A percentile compares a stretch with the other conserved stretches of the same genome.
Conservation (phyloP, 768 basidiomycete genomes). For the Boletus rubroflammeus region DNA sequence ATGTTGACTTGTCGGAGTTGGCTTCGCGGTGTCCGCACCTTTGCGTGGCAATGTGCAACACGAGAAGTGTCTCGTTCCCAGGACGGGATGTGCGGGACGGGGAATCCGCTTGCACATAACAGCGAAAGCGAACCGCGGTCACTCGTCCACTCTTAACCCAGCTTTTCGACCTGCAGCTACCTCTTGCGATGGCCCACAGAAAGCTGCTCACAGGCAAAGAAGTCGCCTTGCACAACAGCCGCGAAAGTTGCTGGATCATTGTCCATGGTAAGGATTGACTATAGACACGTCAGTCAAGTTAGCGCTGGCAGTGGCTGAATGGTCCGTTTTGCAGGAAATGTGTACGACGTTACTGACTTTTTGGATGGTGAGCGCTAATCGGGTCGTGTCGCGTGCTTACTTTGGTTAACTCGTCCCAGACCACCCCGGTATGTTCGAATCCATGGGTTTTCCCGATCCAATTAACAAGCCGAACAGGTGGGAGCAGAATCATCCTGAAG, state of each 20-base stretch:
- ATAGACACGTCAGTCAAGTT: too few relatives aligned
- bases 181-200: conserved; percentile 11
- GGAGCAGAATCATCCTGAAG: conserved; percentile 80
- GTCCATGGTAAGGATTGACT: too few relatives aligned
- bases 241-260: conserved; percentile 78
- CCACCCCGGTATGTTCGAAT: conserved; percentile 53
- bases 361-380: conserved; percentile 50
- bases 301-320: conserved; percentile 4
- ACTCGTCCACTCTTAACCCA: neutral
- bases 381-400: neutral
- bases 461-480: conserved; percentile 43
- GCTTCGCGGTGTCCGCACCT: neutral
- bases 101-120: neutral
- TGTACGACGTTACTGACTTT: conserved; percentile 79
- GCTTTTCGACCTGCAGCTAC: neutral
- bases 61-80: neutral
- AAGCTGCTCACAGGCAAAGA: conserved; percentile 42
- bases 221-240: conserved; percentile 52
- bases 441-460: neutral
- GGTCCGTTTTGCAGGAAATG: conserved; percentile 46
- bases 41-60: neutral
- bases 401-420: conserved; percentile 35
- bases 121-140: neutral
- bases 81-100: conserved; percentile 4
- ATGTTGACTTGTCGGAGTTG: conserved; percentile 6